phyloP scores from a whole-genome alignment of 2,329 filamentous ascomycete genomes.

The Venturia pyrina region DNA sequence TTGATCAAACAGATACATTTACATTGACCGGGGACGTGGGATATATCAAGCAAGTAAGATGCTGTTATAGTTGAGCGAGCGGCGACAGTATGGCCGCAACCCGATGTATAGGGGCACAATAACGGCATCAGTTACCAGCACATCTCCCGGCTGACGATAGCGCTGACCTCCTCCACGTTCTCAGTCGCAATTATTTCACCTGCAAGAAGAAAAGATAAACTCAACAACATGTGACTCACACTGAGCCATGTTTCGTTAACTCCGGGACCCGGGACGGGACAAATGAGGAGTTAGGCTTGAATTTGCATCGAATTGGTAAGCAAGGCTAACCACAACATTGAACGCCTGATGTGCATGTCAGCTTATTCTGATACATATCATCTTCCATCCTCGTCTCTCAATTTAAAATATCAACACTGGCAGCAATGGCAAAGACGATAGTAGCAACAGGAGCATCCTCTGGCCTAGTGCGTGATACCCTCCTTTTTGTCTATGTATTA shows the following conservation, averaged over 20 bases:
- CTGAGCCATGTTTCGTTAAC: neutral
- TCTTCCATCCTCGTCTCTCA: neutral
- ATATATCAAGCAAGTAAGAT: too few relatives aligned
- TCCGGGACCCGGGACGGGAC: neutral
- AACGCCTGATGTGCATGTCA: neutral
- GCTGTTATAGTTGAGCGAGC: too few relatives aligned
- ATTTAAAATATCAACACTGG: neutral
- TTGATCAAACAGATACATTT: too few relatives aligned
- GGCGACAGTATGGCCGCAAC: neutral
- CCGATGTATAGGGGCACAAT: neutral
- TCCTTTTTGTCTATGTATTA: neutral
- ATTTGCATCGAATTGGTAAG: neutral
- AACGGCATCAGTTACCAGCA: neutral
- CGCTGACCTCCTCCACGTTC: neutral
- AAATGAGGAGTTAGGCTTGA: neutral
- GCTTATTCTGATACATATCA: neutral
- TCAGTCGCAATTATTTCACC: neutral
- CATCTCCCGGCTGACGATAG: neutral
- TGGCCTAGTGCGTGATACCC: slow-evolving; percentile 35
- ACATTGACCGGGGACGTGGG: too few relatives aligned
- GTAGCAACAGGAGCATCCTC: slow-evolving; percentile 36
- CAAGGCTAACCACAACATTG: neutral
- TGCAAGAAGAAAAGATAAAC: neutral
- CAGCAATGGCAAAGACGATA: slow-evolving; percentile 5
- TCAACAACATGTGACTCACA: neutral